These are phyloP conservation scores for Rhizophagus clarus DNA, from an alignment of 192 early-diverging fungal species.

Conservation along the genomic window DNA sequence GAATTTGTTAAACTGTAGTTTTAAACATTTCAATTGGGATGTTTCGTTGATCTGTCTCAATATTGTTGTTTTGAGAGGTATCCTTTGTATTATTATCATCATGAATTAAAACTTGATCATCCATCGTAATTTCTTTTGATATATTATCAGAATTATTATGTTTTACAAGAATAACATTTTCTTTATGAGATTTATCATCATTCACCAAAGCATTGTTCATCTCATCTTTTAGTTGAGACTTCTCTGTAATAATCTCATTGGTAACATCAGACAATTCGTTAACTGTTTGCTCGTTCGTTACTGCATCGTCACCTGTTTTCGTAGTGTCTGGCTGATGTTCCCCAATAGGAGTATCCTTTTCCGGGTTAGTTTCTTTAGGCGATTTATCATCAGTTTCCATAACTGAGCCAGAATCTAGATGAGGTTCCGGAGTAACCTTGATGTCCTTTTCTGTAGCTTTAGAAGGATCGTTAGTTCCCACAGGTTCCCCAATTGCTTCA, in stretches of 20 bases:
- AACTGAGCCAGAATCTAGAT: background rate
- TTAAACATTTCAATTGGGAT: background rate
- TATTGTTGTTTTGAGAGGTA: background rate
- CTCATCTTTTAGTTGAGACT: too few relatives aligned
- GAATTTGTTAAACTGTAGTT: background rate
- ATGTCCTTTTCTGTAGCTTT: background rate
- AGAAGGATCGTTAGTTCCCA: too few relatives aligned
- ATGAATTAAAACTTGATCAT: background rate
- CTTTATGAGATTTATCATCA: background rate
- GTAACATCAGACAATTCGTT: too few relatives aligned
- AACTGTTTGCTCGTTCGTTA: too few relatives aligned
- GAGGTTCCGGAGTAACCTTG: background rate
- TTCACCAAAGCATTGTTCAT: background rate
- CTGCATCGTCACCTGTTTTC: too few relatives aligned
- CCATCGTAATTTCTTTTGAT: background rate
- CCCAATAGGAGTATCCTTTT: too few relatives aligned
- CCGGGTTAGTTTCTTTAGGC: background rate
- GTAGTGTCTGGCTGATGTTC: too few relatives aligned
- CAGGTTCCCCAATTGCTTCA: background rate
- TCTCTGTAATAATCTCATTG: too few relatives aligned
- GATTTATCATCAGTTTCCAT: background rate
- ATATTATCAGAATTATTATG: background rate
- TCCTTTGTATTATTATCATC: background rate
- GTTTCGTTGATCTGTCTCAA: background rate
- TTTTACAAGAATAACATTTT: too few relatives aligned